Evolutionary conservation across 75 land plant genomes (phyloP), one percentile per base, ranked within the genome.

Genomic region (Gnetum montanum): DNA sequence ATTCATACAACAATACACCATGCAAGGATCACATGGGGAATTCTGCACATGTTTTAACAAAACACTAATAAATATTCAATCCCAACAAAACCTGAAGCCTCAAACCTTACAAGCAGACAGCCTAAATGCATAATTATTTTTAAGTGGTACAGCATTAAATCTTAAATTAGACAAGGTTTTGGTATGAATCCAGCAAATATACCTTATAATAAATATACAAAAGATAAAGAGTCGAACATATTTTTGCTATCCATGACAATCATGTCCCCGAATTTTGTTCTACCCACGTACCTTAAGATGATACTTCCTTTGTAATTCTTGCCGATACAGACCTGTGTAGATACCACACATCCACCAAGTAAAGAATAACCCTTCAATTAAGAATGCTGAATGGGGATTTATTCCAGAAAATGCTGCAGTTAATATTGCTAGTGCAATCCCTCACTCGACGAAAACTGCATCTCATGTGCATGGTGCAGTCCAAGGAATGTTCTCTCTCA

Each of bases 1-100:
- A 53, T 91, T 93, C 88, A 91, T 65, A 66, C 88, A 87, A 63
- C 97, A 91, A 57, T 91, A 88, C 34, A 84, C 93, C 54, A 81
- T 16, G 59, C 97, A 91, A 25, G 97, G 93, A 57, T 91, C 97
- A 62, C 97, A 91, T 6, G 97, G 97, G 1, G 93, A 77, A 58
- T 87, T 68, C 97, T 91, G 76, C 82, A 73, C 37, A 31, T 31
- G 22, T 22, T 34, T 19, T 33, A 33, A 12, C 19, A 53, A 53
- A 11, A 53, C 34, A 18, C 34, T 36, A 53, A 31, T n/a, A n/a
- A 53, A 33, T 20, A 53, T n/a, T 41, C 43, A 15, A 18, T 41
- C 13, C 43, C 34, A 3, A 4, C 55, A n/a, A n/a, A n/a, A n/a
- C n/a, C n/a, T n/a, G n/a, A n/a, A n/a, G n/a, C n/a, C n/a, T n/a